Evolutionary conservation across 805 yeast species (phyloP).

Genomic region (Lipomyces mesembrius): DNA sequence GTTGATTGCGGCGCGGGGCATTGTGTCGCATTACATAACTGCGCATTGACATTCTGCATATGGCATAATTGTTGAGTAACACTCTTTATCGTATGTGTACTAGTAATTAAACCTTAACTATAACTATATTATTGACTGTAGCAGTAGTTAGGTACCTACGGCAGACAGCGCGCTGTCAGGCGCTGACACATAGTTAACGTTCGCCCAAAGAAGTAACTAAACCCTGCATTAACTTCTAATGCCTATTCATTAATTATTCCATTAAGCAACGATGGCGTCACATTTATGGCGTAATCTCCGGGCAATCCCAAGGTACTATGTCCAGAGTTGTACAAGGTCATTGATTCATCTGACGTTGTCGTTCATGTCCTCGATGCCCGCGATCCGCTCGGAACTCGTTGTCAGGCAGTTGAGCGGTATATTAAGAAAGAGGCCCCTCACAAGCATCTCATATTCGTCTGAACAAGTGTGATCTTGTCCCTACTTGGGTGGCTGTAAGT

Average conservation of each 20-base stretch:
- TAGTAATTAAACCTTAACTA: too few relatives aligned
- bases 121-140: too few relatives aligned
- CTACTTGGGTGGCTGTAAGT: conserved; percentile 99
- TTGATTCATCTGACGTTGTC: conserved; percentile 96
- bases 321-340: conserved; percentile 89
- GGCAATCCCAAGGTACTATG: neutral
- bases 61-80: too few relatives aligned
- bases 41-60: too few relatives aligned
- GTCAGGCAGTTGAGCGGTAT: conserved; percentile 90
- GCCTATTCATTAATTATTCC: neutral
- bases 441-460: conserved; percentile 92
- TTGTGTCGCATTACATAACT: too few relatives aligned
- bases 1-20: too few relatives aligned
- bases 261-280: neutral
- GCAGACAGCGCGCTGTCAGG: too few relatives aligned
- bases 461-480: conserved; percentile 97
- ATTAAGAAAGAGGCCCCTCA: conserved; percentile 94
- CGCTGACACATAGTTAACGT: too few relatives aligned
- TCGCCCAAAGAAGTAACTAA: too few relatives aligned
- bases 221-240: too few relatives aligned
- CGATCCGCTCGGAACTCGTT: conserved; percentile 95
- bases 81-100: too few relatives aligned
- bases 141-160: too few relatives aligned
- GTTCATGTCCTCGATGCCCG: conserved; percentile 96
- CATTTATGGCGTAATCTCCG: neutral